Conservation (phyloP, 345 rosid genomes). For the Rubroshorea leprosula region DNA sequence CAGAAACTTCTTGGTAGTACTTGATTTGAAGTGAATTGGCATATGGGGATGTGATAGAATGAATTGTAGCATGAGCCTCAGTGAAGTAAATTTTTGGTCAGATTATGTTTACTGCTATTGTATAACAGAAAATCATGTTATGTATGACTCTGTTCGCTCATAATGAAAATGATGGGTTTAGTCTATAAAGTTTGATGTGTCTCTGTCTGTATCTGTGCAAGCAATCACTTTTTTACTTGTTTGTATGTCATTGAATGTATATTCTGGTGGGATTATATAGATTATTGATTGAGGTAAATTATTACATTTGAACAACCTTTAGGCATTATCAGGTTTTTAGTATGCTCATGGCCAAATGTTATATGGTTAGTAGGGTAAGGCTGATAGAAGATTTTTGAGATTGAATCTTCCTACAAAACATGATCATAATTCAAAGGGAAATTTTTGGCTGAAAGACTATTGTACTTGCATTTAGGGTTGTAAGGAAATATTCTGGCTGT, state of each 20-base stretch:
- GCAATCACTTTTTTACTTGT: neutral
- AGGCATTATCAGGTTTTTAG: neutral
- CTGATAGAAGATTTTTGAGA: neutral
- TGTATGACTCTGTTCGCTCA: neutral
- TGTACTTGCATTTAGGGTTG: neutral
- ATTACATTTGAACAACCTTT: neutral
- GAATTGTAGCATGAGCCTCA: neutral
- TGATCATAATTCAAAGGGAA: neutral
- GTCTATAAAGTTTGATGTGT: neutral
- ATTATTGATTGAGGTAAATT: neutral
- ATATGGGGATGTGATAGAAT: neutral
- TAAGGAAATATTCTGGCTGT: neutral
- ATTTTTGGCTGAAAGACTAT: neutral
- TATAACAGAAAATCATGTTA: neutral
- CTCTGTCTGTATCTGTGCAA: neutral
- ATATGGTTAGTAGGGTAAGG: neutral
- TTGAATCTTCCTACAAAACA: neutral
- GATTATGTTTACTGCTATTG: conserved; percentile 1
- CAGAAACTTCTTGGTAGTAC: conserved; percentile 36
- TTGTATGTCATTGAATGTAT: neutral
- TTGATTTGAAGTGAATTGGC: conserved; percentile 17
- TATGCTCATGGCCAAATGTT: neutral
- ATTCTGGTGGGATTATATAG: neutral
- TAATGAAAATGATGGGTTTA: neutral
- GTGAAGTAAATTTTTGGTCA: neutral